A percentile compares a stretch with the other conserved stretches of the same genome.
These are phyloP conservation scores for Terfezia claveryi DNA, from an alignment of 495 filamentous ascomycete species.

Conservation along the genomic window DNA sequence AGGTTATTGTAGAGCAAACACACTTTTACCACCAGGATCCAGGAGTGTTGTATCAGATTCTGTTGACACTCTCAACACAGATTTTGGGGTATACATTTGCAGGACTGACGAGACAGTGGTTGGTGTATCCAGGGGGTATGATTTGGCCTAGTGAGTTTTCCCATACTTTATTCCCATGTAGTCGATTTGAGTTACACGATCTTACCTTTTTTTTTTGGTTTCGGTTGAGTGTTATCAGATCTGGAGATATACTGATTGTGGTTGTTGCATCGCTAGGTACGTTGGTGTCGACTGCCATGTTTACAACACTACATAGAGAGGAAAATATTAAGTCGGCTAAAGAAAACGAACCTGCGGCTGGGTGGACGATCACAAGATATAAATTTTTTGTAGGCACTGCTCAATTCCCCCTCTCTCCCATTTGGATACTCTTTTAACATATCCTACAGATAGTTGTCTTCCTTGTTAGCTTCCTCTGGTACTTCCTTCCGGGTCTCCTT, in stretches of 20 bases:
- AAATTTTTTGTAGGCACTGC: constrained; percentile 45
- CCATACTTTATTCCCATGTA: background rate
- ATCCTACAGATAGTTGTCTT: constrained; percentile 29
- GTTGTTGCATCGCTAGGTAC: constrained; percentile 26
- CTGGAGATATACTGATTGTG: background rate
- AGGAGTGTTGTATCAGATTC: constrained; percentile 49
- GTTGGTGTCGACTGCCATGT: constrained; percentile 68
- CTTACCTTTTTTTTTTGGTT: background rate
- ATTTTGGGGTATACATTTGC: constrained; percentile 70
- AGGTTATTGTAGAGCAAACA: constrained; percentile 68
- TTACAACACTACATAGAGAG: constrained; percentile 65
- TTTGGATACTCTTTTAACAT: background rate
- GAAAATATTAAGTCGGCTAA: constrained; percentile 31
- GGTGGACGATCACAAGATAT: constrained; percentile 61
- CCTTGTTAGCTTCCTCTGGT: constrained; percentile 43
- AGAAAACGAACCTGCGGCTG: constrained; percentile 35
- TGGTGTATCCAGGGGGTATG: constrained; percentile 74
- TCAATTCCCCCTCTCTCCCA: background rate
- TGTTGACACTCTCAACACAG: constrained; percentile 65
- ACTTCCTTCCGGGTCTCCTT: constrained; percentile 67
- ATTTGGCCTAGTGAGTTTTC: constrained; percentile 42
- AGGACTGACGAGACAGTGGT: constrained; percentile 49
- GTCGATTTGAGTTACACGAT: too few relatives aligned
- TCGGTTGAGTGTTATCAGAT: background rate
- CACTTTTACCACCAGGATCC: constrained; percentile 68